A percentile compares a stretch with the other conserved stretches of the same genome.
phyloP scores from a whole-genome alignment of 345 rosid genomes.

The Anastatica hierochuntica region DNA sequence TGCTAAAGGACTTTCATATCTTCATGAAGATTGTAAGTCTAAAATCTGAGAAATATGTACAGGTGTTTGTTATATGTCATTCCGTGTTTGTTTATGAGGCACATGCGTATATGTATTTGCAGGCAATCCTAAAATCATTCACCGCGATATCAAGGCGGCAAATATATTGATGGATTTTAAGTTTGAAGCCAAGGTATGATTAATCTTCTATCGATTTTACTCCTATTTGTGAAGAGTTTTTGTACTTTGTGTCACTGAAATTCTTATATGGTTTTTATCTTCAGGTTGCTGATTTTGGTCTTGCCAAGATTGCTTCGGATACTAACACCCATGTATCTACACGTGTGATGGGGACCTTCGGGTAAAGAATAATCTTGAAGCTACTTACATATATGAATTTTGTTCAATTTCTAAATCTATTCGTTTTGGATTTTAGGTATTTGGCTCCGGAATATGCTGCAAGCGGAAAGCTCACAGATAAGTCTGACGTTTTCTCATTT shows the following conservation, averaged over 20 bases:
- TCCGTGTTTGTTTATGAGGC: neutral
- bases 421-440: constrained; percentile 11
- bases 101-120: constrained; percentile 1
- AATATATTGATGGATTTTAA: constrained; percentile 74
- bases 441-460: constrained; percentile 90
- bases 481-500: constrained; percentile 84
- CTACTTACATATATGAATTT: neutral
- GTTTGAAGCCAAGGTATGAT: constrained; percentile 77
- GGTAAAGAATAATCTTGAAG: constrained; percentile 15
- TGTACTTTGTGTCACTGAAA: neutral
- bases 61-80: neutral
- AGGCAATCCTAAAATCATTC: constrained; percentile 90
- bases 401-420: neutral
- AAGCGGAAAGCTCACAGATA: constrained; percentile 72
- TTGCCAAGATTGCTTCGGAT: constrained; percentile 72
- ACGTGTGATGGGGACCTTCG: constrained; percentile 81
- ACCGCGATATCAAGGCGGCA: constrained; percentile 81
- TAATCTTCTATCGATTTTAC: neutral
- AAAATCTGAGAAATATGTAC: neutral
- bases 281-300: constrained; percentile 72
- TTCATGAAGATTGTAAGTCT: constrained; percentile 84
- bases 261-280: neutral
- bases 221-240: too few relatives aligned
- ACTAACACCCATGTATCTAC: constrained; percentile 83
- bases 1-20: constrained; percentile 86